Evolutionary conservation across 306 rosid species (phyloP).

Genomic region (Lathyrus tuberosus): DNA sequence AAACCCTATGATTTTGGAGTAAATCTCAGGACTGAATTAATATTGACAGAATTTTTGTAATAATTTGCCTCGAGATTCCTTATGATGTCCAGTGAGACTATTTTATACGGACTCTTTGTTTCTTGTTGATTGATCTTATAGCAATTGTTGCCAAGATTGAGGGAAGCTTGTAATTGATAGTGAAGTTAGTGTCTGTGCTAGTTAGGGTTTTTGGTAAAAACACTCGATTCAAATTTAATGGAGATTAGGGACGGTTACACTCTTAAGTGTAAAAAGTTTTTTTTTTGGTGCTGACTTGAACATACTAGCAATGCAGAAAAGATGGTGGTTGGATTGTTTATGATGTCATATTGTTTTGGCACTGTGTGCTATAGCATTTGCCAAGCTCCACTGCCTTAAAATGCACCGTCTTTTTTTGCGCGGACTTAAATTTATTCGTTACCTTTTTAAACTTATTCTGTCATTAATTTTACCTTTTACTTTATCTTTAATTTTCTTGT

Average conservation of each 20-base stretch:
- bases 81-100: slow-evolving; percentile 30
- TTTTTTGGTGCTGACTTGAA: not conserved
- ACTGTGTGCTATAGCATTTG: slow-evolving; percentile 30
- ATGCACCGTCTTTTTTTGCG: not conserved
- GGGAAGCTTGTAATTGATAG: slow-evolving; percentile 19
- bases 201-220: slow-evolving; percentile 28
- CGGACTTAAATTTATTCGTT: not conserved
- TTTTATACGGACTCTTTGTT: slow-evolving; percentile 29
- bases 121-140: slow-evolving; percentile 17
- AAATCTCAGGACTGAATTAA: slow-evolving; percentile 43
- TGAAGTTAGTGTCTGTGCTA: slow-evolving; percentile 34
- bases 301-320: not conserved
- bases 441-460: too few relatives aligned
- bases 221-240: not conserved
- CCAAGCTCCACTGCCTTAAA: not conserved
- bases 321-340: not conserved
- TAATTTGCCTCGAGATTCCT: slow-evolving; percentile 41
- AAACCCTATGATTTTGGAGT: slow-evolving; percentile 55
- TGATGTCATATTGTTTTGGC: slow-evolving; percentile 6
- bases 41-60: slow-evolving; percentile 37
- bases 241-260: not conserved
- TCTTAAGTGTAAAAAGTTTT: not conserved
- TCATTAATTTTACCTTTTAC: too few relatives aligned
- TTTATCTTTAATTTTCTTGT: too few relatives aligned
- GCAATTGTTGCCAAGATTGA: slow-evolving; percentile 25